These are phyloP conservation scores for Salix koriyanagi DNA, from an alignment of 345 rosid genomes.

Conservation along the genomic window DNA sequence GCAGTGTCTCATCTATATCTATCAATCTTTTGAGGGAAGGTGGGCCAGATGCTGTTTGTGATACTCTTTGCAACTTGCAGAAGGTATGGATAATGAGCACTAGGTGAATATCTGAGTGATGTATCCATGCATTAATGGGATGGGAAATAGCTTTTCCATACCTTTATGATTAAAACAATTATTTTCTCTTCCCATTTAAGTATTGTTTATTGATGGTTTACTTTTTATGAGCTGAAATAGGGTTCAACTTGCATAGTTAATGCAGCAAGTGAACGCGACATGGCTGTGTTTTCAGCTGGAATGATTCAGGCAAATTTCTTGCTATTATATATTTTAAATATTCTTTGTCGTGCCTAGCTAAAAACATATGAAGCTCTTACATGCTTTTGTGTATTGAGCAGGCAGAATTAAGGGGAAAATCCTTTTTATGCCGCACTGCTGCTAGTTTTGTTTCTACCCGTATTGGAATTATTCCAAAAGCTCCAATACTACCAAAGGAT, in stretches of 20 bases:
- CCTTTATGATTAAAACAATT: background rate
- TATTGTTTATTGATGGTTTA: constrained; percentile 1
- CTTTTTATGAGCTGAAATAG: constrained; percentile 41
- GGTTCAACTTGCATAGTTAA: constrained; percentile 85
- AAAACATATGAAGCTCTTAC: constrained; percentile 7
- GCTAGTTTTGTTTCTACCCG: constrained; percentile 95
- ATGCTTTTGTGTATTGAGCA: constrained; percentile 35
- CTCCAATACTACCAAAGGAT: constrained; percentile 76
- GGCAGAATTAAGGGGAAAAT: constrained; percentile 86
- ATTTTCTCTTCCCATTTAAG: background rate
- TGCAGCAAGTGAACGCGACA: constrained; percentile 91
- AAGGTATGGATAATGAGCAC: constrained; percentile 47
- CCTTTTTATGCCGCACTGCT: constrained; percentile 91
- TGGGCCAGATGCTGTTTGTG: constrained; percentile 89
- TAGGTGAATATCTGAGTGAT: background rate
- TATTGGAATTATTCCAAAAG: constrained; percentile 75
- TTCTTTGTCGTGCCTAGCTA: constrained; percentile 1
- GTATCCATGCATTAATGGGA: background rate
- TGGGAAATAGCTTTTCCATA: background rate
- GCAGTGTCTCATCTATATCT: constrained; percentile 67
- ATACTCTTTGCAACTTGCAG: constrained; percentile 59
- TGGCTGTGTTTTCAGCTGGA: constrained; percentile 91
- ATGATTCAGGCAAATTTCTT: constrained; percentile 69
- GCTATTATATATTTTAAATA: constrained; percentile 3
- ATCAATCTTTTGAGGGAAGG: constrained; percentile 78